phyloP scores from a whole-genome alignment of 2,329 filamentous ascomycete genomes.

The Massarina eburnea region DNA sequence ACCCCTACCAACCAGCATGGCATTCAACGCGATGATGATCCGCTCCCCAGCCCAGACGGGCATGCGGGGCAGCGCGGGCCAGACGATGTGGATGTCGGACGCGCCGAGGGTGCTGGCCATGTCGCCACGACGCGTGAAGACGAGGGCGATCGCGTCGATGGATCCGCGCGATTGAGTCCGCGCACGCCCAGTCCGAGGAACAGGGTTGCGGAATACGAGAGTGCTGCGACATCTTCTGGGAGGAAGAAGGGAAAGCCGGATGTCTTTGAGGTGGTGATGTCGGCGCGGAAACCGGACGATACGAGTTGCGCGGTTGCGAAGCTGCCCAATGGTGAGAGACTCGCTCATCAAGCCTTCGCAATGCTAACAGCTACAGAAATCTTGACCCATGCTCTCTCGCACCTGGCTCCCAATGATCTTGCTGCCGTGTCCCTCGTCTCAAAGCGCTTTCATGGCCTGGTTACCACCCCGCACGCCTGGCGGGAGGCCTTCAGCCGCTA shows the following conservation, averaged over 20 bases:
- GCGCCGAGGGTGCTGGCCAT: slow-evolving; percentile 6
- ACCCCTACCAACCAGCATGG: slow-evolving; percentile 60
- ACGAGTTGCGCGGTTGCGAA: slow-evolving; percentile 54
- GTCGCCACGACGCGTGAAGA: slow-evolving; percentile 22
- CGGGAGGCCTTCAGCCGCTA: slow-evolving; percentile 87
- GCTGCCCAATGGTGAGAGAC: slow-evolving; percentile 77
- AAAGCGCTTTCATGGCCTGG: slow-evolving; percentile 79
- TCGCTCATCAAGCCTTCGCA: slow-evolving; percentile 4
- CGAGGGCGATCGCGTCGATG: slow-evolving; percentile 14
- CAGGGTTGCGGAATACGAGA: slow-evolving; percentile 59
- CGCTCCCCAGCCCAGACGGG: slow-evolving; percentile 27
- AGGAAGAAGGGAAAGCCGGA: slow-evolving; percentile 46
- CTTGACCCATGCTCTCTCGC: slow-evolving; percentile 85
- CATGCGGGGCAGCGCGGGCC: slow-evolving; percentile 36
- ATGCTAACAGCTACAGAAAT: slow-evolving; percentile 65
- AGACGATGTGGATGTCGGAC: slow-evolving; percentile 19
- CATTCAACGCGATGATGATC: slow-evolving; percentile 50
- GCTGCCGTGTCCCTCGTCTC: slow-evolving; percentile 83
- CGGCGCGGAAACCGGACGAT: slow-evolving; percentile 46
- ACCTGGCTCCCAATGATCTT: slow-evolving; percentile 83
- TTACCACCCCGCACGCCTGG: slow-evolving; percentile 93
- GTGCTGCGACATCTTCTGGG: slow-evolving; percentile 43
- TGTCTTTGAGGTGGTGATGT: slow-evolving; percentile 56
- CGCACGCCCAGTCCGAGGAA: slow-evolving; percentile 49
- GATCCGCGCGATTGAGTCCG: slow-evolving; percentile 34